Percentiles rank a stretch among this genome's conserved stretches.
Evolutionary conservation across 805 yeast genomes (phyloP).

Genomic region (Cyberlindnera suaveolens): DNA sequence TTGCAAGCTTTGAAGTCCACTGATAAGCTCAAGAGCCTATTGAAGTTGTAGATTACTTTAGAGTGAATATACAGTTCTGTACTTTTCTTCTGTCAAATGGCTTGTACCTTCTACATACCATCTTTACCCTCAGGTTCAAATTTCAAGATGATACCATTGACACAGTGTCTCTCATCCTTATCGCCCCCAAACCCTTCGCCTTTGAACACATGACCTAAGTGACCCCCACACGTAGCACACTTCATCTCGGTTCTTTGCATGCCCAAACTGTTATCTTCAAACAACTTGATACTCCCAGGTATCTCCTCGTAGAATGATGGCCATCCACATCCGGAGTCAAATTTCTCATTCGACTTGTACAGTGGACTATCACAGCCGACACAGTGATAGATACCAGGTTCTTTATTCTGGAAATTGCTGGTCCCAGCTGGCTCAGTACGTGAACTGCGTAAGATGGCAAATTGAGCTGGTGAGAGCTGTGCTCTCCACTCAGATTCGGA

Average conservation of each 20-base stretch:
- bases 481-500: conserved; percentile 74
- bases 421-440: conserved; percentile 41
- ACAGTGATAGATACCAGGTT: conserved; percentile 67
- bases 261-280: conserved; percentile 60
- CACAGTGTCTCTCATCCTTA: conserved; percentile 91
- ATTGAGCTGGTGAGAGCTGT: conserved; percentile 66
- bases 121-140: conserved; percentile 30
- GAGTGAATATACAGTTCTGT: neutral
- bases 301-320: conserved; percentile 92
- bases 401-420: conserved; percentile 34
- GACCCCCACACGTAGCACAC: conserved; percentile 87
- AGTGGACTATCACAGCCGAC: conserved; percentile 82
- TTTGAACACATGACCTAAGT: conserved; percentile 89
- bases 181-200: conserved; percentile 87
- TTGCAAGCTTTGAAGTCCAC: conserved; percentile 61
- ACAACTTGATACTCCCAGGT: conserved; percentile 65
- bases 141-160: conserved; percentile 76
- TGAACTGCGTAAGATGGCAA: conserved; percentile 66
- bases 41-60: conserved; percentile 9
- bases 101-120: neutral
- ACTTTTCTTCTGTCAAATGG: neutral
- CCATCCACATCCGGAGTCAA: conserved; percentile 95
- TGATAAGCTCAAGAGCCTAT: conserved; percentile 48
- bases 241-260: conserved; percentile 86
- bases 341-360: conserved; percentile 75